Evolutionary conservation across 2,329 filamentous ascomycete species (phyloP), one percentile per base, ranked within the genome.

Genomic region (Fusarium secorum): DNA sequence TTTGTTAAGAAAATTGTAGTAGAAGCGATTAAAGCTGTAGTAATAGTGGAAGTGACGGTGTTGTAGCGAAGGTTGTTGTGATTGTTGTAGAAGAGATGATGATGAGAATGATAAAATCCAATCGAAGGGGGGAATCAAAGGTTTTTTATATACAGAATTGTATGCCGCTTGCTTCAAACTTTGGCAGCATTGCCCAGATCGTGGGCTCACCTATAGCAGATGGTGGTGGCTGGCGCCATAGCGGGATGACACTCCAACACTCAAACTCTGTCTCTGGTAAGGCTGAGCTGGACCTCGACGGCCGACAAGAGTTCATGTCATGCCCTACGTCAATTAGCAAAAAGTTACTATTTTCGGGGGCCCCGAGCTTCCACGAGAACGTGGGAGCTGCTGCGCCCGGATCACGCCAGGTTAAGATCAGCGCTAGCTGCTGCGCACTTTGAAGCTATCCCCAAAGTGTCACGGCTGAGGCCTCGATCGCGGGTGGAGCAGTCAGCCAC

Each of bases 301-400:
- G 24, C n/a, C 45, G 18, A n/a, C 38, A 60, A 36, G 48, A n/a
- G 22, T 38, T 38, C 13, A 32, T 42, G 35, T 17, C 28, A 30
- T 39, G 11, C 35, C 17, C n/a, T 49, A 68, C 48, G 33, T 55
- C 56, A 51, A 26, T 51, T 13, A 28, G 41, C 32, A 26, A 26
- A 20, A 7, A 11, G 45, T 30, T 57, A n/a, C 68, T 70, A 71
- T 70, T 68, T 70, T 68, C 42, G 54, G 67, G 35, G 64, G 42
- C 20, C 36, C 53, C 30, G 42, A 54, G 53, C 53, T 63, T 22
- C 11, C n/a, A 42, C 32, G 28, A 24, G 36, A 33, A 52, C 38
- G 22, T 11, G 33, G 24, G 33, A 63, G 63, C 39, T 64, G 63
- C 65, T 68, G 58, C 65, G 65, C 64, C 65, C 32, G 26, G 35